phyloP scores from a whole-genome alignment of 2,329 filamentous ascomycete species.

The Xylariales sp. region DNA sequence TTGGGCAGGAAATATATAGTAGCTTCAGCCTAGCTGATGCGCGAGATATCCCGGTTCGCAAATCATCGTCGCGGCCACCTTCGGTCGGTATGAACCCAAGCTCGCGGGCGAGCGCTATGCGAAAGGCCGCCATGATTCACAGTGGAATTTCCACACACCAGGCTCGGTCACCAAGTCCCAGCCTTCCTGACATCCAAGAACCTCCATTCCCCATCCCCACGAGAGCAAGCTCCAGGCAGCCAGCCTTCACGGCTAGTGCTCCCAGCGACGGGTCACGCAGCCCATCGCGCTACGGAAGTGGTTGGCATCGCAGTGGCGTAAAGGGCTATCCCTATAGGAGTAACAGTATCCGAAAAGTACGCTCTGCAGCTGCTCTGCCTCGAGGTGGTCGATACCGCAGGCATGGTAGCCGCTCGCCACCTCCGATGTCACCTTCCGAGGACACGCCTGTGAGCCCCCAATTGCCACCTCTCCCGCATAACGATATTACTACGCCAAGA shows the following conservation, averaged over 20 bases:
- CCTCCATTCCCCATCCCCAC: conserved; percentile 95
- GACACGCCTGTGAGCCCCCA: conserved; percentile 75
- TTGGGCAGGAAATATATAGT: conserved; percentile 59
- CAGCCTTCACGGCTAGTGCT: conserved; percentile 72
- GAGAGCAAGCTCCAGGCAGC: conserved; percentile 85
- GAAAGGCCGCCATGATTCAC: conserved; percentile 83
- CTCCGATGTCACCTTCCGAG: conserved; percentile 74
- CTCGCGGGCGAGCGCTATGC: conserved; percentile 71
- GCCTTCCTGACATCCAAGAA: conserved; percentile 66
- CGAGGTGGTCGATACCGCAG: conserved; percentile 63
- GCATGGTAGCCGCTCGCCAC: conserved; percentile 69
- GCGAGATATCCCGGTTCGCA: conserved; percentile 47
- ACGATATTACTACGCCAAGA: conserved; percentile 74
- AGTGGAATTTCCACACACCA: conserved; percentile 79
- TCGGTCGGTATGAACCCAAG: conserved; percentile 53
- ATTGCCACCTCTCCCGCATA: conserved; percentile 78
- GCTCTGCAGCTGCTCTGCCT: conserved; percentile 81
- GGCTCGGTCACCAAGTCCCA: conserved; percentile 73
- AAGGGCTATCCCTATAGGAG: conserved; percentile 63
- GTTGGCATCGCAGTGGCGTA: conserved; percentile 65
- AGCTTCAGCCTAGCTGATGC: conserved; percentile 54
- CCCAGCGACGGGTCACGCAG: conserved; percentile 80
- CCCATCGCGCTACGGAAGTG: conserved; percentile 70
- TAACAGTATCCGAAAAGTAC: conserved; percentile 81
- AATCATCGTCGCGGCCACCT: conserved; percentile 49